Evolutionary conservation across 805 yeast species (phyloP), one percentile per base, ranked within the genome.

Genomic region (Starmerella asiatica): DNA sequence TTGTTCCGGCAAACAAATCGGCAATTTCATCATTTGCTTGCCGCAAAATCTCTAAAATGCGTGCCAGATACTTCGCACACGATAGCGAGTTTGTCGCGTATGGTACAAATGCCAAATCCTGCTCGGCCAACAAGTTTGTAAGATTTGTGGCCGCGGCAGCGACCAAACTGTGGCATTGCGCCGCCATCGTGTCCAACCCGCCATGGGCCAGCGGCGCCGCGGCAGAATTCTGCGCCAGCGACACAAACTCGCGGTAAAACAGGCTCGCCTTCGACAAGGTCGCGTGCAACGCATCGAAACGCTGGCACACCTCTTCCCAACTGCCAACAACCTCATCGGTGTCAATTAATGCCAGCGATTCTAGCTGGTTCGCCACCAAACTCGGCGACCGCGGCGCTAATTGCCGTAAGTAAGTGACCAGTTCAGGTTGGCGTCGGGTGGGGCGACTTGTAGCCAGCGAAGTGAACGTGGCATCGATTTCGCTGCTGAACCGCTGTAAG

Each of bases 81-180:
- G 81, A 67, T 19, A 80, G 59, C 7, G 79, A 70, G 51, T 78
- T 80, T 1, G 84, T 65, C 39, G 64, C 63, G 1, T 78, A 76
- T 3, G 88, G 86, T 18, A 77, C 53, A 50, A 75, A 76, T 1
- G 77, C 76, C 54, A 63, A 71, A n/a, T 31, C 31, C 23, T 7
- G 18, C 14, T 29, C 21, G 17, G 6, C 23, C 4, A 29, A 43
- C 21, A 34, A 15, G 16, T 43, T 43, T 2, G 38, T 41, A 3
- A 49, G 47, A 12, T 33, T 23, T 7, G 29, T 26, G 16, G 39
- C 38, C 9, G 45, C 21, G 31, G 21, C 2, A 7, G 12, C 21
- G 3, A 43, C 37, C 29, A 46, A 32, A 19, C 34, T 34, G 16
- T 35, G 41, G 31, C 45, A 37, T 21, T 36, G 45, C 16, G 17